Evolutionary conservation across 2,329 filamentous ascomycete species (phyloP), one percentile per base, ranked within the genome.

Genomic region (Botrytis fragariae): DNA sequence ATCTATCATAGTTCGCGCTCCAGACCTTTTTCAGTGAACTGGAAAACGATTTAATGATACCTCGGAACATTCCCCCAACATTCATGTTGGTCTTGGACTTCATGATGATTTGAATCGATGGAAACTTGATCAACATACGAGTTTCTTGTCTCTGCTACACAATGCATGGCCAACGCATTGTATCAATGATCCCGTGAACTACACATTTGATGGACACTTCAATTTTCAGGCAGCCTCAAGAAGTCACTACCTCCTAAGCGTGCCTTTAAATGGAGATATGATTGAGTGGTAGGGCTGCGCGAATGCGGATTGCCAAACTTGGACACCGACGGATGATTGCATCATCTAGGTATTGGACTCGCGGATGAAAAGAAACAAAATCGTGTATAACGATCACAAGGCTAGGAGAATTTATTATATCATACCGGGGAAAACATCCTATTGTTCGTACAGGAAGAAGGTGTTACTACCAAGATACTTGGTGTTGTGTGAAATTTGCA

Each of bases 161-260:
- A 57, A 68, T 69, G 65, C 65, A 69, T 42, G 65, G 48, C 48
- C 65, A 69, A 57, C 65, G 65, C 65, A 69, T 69, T 57, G 65
- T 42, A 57, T 35, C 45, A 67, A n/a, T 44, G 65, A 69, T 32
- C 65, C 65, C 48, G 65, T 69, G 65, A 69, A 57, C 48, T 57
- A 44, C 35, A 57, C n/a, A 44, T 7, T 69, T 69, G 65, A 42
- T 59, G n/a, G 4, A 25, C 18, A 68, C 35, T n/a, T 68, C 25
- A 14, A 3, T 67, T 18, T 42, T 57, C 65, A 59, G 65, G 65
- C n/a, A 32, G 65, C 48, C 48, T 44, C 48, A 22, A 51, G 51
- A 32, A 57, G 48, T 42, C 39, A 44, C 48, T 69, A 69, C 14
- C 14, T 25, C 65, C 18, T 32, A 16, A 12, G 45, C 45, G n/a